Evolutionary conservation across 495 filamentous ascomycete genomes (phyloP), one percentile per base, ranked within the genome.

Genomic region (Aspergillus panamensis): DNA sequence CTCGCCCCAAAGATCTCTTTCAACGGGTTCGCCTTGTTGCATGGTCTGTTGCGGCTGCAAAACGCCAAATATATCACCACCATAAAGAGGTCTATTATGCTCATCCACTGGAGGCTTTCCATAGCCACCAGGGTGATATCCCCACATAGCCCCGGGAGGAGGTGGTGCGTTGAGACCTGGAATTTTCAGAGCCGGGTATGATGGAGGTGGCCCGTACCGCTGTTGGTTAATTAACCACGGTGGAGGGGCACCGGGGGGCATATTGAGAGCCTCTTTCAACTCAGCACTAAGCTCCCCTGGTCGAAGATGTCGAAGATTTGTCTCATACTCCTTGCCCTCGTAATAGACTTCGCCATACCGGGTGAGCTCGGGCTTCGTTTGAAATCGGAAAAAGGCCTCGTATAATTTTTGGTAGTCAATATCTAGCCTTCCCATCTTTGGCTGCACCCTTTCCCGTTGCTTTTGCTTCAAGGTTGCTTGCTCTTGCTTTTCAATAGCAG

Each of bases 201-300:
- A 92, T 8, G 94, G 93, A 0, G 94, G 94, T 2, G 91, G 92
- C 2, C 94, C 94, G 63, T 90, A 90, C 62, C 92, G 85, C 68
- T 98, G 94, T 72, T 95, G 90, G 70, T 96, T 95, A 66, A 98
- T 93, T 48, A 97, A 83, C 94, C 94, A 98, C 29, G 94, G 94
- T 16, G 94, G 93, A 17, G 94, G 94, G 14, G 90, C 92, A 53
- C 92, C 94, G 4, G 91, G 91, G 29, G 92, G 89, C 72, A 98
- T 98, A 67, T 90, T 94, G 2, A 98, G 80, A 14, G 94, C 93
- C 62, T 97, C 94, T 64, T 91, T 91, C 44, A 97, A 77, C 62
- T 92, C 88, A 33, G 96, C 88, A 62, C 88, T 94, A 45, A 97
- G 69, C 64, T 97, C 92, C 35, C 94, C 94, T 4, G 95, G 90